Conservation (phyloP, 345 rosid genomes). For the Gossypium mustelinum region DNA sequence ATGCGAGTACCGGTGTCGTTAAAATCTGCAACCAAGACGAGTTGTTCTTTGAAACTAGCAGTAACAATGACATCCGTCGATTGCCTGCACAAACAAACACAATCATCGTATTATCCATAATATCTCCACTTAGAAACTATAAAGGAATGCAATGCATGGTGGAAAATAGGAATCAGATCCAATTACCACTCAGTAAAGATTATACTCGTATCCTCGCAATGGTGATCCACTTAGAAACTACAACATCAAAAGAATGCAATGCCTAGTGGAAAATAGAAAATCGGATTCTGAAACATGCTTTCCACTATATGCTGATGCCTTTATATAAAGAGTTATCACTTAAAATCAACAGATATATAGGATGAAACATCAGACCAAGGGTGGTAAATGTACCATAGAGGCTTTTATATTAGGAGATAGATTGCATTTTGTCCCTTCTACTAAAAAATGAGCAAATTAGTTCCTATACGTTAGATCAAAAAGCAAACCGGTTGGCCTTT, state of each 20-base stretch:
- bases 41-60: background rate
- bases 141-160: background rate
- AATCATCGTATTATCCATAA: background rate
- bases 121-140: too few relatives aligned
- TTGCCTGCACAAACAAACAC: constrained; percentile 8
- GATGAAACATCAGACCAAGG: background rate
- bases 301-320: background rate
- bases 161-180: background rate
- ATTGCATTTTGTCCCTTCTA: too few relatives aligned
- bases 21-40: background rate
- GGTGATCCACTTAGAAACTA: background rate
- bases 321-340: background rate
- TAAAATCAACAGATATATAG: background rate
- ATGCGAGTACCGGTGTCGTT: background rate
- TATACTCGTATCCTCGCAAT: background rate
- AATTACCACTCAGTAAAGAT: background rate
- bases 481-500: too few relatives aligned
- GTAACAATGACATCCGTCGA: background rate
- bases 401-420: too few relatives aligned
- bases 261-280: background rate
- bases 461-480: too few relatives aligned
- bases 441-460: too few relatives aligned
- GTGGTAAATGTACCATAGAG: too few relatives aligned
- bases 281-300: background rate
- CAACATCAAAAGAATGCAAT: background rate